Evolutionary conservation across 768 basidiomycete species (phyloP).

Genomic region (Astraeus odoratus): DNA sequence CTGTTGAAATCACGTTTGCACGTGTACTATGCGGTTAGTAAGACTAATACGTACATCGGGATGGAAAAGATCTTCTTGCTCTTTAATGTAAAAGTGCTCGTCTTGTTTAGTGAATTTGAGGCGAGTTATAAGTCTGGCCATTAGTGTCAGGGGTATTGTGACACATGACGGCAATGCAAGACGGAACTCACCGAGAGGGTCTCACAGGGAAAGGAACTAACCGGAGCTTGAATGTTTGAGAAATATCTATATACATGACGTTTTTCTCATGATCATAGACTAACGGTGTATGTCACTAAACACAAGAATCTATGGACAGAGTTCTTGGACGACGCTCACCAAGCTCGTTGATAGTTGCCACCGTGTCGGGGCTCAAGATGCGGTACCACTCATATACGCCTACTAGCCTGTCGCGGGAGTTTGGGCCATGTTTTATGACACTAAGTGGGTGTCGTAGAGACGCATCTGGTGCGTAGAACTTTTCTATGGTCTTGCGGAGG

Average conservation of each 20-base stretch:
- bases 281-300: neutral
- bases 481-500: slow-evolving; percentile 39
- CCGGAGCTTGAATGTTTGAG: slow-evolving; percentile 15
- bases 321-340: neutral
- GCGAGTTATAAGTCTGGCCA: slow-evolving; percentile 37
- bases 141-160: neutral
- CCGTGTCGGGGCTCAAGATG: slow-evolving; percentile 40
- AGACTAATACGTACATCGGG: slow-evolving; percentile 14
- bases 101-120: slow-evolving; percentile 39
- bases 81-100: slow-evolving; percentile 38
- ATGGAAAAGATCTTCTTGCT: slow-evolving; percentile 56
- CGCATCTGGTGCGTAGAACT: slow-evolving; percentile 48
- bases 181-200: neutral
- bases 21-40: neutral
- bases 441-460: slow-evolving; percentile 52
- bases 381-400: slow-evolving; percentile 63
- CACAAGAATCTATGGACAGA: too few species aligned
- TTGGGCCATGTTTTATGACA: slow-evolving; percentile 20
- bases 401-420: slow-evolving; percentile 44
- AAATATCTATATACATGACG: neutral
- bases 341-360: neutral
- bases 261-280: neutral
- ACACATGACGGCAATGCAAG: neutral
- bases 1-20: neutral
- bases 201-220: slow-evolving; percentile 41